Evolutionary conservation across 1,284 basidiomycete genomes (phyloP).

Genomic region (Ceratobasidium theobromae): DNA sequence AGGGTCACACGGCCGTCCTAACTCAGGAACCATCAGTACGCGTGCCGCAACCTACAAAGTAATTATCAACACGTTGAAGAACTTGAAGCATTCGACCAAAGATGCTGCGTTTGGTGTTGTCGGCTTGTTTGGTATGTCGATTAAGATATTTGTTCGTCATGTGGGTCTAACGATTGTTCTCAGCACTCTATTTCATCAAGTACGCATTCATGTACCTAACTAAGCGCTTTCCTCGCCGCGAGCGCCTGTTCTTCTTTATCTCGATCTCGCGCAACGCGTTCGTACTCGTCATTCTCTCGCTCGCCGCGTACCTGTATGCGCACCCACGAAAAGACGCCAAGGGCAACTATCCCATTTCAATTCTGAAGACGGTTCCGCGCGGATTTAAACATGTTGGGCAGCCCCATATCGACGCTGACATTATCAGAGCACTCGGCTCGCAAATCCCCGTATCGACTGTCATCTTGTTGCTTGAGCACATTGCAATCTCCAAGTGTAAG

Average conservation of each 20-base stretch:
- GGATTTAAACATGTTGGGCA: slow-evolving; percentile 63
- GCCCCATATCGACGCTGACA: slow-evolving; percentile 63
- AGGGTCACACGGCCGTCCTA: not conserved
- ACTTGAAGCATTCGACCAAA: slow-evolving; percentile 66
- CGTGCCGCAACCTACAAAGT: slow-evolving; percentile 83
- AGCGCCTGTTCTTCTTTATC: slow-evolving; percentile 86
- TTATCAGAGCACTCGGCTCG: slow-evolving; percentile 71
- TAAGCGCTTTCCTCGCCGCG: slow-evolving; percentile 67
- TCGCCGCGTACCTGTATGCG: slow-evolving; percentile 83
- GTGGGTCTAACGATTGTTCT: not conserved
- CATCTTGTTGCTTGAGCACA: slow-evolving; percentile 94
- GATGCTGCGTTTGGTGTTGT: slow-evolving; percentile 91
- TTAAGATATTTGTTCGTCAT: not conserved
- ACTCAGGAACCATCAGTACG: slow-evolving; percentile 55
- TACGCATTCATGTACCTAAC: slow-evolving; percentile 60
- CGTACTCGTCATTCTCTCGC: slow-evolving; percentile 79
- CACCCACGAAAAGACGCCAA: slow-evolving; percentile 53
- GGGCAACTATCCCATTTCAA: slow-evolving; percentile 81
- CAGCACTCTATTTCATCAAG: slow-evolving; percentile 73
- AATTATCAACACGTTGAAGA: slow-evolving; percentile 89
- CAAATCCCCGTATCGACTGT: slow-evolving; percentile 92
- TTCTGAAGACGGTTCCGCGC: slow-evolving; percentile 82
- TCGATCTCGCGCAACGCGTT: slow-evolving; percentile 85
- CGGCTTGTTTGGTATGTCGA: slow-evolving; percentile 55
- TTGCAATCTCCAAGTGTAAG: slow-evolving; percentile 89